Evolutionary conservation across 2,329 filamentous ascomycete species (phyloP).

Genomic region (Lecanoromycetidae sp.): DNA sequence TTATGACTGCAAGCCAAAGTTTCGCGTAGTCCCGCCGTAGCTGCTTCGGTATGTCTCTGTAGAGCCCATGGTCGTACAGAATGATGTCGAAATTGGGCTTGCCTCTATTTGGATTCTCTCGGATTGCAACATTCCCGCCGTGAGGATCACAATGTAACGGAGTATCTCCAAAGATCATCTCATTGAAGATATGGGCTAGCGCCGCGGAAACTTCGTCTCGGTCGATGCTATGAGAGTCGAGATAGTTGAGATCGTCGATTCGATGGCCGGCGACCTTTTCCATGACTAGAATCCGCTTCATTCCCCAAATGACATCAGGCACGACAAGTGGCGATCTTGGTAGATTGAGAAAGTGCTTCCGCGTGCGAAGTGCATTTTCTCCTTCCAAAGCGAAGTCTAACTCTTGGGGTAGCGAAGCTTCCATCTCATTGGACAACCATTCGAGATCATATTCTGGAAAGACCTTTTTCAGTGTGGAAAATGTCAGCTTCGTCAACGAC

Average conservation of each 20-base stretch:
- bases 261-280: conserved; percentile 77
- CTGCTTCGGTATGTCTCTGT: conserved; percentile 73
- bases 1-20: conserved; percentile 91
- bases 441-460: conserved; percentile 97
- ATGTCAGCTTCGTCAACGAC: conserved; percentile 75
- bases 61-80: conserved; percentile 92
- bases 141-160: conserved; percentile 95
- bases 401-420: conserved; percentile 77
- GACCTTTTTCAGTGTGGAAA: conserved; percentile 77
- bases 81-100: conserved; percentile 84
- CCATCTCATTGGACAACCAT: conserved; percentile 91
- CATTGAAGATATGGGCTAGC: conserved; percentile 87
- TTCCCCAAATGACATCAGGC: conserved; percentile 79
- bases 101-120: conserved; percentile 53
- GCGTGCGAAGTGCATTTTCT: conserved; percentile 66
- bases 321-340: conserved; percentile 72
- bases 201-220: conserved; percentile 91
- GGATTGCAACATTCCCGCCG: conserved; percentile 87
- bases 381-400: conserved; percentile 82
- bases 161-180: conserved; percentile 95
- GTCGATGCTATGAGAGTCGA: conserved; percentile 78
- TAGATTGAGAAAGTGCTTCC: conserved; percentile 66
- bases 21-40: conserved; percentile 83
- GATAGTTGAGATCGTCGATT: conserved; percentile 75
- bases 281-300: conserved; percentile 86